phyloP scores from a whole-genome alignment of 1,284 basidiomycete genomes.

The Apiotrichum veenhuisii region DNA sequence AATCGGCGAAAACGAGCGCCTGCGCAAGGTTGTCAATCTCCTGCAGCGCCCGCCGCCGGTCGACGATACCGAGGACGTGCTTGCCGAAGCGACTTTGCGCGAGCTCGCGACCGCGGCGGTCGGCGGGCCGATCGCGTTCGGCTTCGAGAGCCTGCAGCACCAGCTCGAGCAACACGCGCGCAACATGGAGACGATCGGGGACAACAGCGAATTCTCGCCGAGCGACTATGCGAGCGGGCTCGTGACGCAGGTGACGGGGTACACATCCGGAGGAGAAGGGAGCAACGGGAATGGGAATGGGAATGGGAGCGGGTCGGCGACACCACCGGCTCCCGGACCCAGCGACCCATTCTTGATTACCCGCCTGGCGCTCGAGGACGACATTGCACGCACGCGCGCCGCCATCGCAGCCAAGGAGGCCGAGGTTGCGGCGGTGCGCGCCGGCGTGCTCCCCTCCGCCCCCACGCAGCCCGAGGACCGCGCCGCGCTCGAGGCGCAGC shows the following conservation, averaged over 20 bases:
- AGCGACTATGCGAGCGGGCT: conserved; percentile 21
- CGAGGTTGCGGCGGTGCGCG: conserved; percentile 3
- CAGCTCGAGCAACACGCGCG: conserved; percentile 14
- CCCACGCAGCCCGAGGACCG: not conserved
- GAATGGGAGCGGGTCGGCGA: no score
- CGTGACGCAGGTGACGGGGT: conserved; percentile 10
- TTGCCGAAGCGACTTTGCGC: conserved; percentile 17
- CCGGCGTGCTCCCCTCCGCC: not conserved
- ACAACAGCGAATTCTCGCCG: not conserved
- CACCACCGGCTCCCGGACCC: no score
- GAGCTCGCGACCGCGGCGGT: conserved; percentile 22
- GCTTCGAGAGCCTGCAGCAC: conserved; percentile 17
- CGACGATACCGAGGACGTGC: conserved; percentile 3
- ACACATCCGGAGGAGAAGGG: not conserved
- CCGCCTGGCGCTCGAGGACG: conserved; percentile 12
- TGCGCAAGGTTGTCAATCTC: conserved; percentile 6
- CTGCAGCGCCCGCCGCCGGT: conserved; percentile 7
- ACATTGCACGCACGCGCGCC: conserved; percentile 12
- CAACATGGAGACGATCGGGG: not conserved
- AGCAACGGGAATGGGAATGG: no score
- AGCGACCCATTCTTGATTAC: conserved; percentile 19
- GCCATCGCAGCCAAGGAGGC: conserved; percentile 17
- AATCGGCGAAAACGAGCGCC: conserved; percentile 17
- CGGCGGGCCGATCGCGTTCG: conserved; percentile 1
- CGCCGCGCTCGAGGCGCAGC: conserved; percentile 7